These are phyloP conservation scores for Aspergillus sp. DNA, from an alignment of 2,329 filamentous ascomycete species.

Conservation along the genomic window DNA sequence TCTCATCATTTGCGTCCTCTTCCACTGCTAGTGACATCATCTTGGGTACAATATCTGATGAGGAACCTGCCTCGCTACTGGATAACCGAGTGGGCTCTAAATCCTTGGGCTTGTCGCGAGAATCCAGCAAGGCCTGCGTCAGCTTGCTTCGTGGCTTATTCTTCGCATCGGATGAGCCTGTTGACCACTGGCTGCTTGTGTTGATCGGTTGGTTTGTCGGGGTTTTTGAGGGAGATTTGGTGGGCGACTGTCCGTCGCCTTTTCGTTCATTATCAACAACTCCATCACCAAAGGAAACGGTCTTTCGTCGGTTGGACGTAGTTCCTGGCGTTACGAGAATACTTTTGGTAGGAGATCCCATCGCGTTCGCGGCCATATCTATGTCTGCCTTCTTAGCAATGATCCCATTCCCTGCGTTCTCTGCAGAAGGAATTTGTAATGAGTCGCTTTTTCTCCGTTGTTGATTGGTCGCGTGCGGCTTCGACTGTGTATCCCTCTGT, in stretches of 20 bases:
- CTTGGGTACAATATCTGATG: conserved; percentile 9
- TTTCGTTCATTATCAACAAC: conserved; percentile 55
- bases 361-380: conserved; percentile 21
- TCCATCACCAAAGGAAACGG: conserved; percentile 56
- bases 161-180: conserved; percentile 26
- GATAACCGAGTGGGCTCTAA: conserved; percentile 9
- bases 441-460: conserved; percentile 15
- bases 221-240: conserved; percentile 42
- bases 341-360: conserved; percentile 54
- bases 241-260: conserved; percentile 30
- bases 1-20: conserved; percentile 40
- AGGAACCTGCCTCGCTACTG: conserved; percentile 7
- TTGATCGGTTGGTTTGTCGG: conserved; percentile 42
- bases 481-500: conserved; percentile 9
- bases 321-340: conserved; percentile 63
- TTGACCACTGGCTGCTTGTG: conserved; percentile 41
- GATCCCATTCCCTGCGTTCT: conserved; percentile 13
- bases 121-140: conserved; percentile 36
- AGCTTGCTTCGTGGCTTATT: conserved; percentile 35
- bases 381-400: conserved; percentile 19
- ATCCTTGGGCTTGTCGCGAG: conserved; percentile 31
- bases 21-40: conserved; percentile 16
- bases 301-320: conserved; percentile 52
- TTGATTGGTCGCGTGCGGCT: conserved; percentile 9
- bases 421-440: conserved; percentile 13